Evolutionary conservation across 202 grass and related monocot genomes (phyloP).

Genomic region (Tripidium arundinaceum): DNA sequence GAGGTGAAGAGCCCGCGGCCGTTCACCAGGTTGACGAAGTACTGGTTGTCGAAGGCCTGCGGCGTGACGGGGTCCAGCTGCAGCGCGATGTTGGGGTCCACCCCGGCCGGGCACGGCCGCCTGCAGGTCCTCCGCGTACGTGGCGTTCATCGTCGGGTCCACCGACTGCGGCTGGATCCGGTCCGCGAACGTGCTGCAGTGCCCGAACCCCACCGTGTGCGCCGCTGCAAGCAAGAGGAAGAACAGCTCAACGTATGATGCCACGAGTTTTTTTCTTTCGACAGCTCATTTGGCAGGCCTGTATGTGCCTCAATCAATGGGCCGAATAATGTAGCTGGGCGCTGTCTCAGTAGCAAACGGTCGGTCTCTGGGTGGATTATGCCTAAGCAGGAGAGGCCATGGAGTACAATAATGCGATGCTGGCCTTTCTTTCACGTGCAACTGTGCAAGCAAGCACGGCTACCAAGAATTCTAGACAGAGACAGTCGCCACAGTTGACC

Average conservation of each 20-base stretch:
- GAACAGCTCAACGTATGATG: too few species aligned
- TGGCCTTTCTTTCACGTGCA: constrained; percentile 35
- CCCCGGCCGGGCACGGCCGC: constrained; percentile 62
- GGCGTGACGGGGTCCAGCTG: constrained; percentile 65
- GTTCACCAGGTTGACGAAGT: constrained; percentile 80
- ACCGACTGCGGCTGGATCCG: constrained; percentile 43
- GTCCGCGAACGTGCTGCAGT: constrained; percentile 62
- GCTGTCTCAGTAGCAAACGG: not conserved
- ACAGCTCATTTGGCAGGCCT: constrained; percentile 24
- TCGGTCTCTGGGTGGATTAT: not conserved
- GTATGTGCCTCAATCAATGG: not conserved
- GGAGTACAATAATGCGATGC: constrained; percentile 21
- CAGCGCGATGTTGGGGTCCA: constrained; percentile 67
- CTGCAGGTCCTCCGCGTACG: constrained; percentile 63
- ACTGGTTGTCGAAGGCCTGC: constrained; percentile 78
- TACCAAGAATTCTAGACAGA: not conserved
- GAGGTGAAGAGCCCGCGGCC: constrained; percentile 70
- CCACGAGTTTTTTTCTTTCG: not conserved
- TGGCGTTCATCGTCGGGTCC: constrained; percentile 65
- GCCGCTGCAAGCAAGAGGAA: constrained; percentile 33
- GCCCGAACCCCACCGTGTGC: constrained; percentile 72
- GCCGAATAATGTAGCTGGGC: constrained; percentile 8
- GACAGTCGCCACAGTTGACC: constrained; percentile 28
- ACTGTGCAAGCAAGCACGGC: constrained; percentile 28
- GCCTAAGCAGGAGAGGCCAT: not conserved